These are phyloP conservation scores for Aspergillus pseudonomiae DNA, from an alignment of 2,329 filamentous ascomycete species.

Conservation along the genomic window DNA sequence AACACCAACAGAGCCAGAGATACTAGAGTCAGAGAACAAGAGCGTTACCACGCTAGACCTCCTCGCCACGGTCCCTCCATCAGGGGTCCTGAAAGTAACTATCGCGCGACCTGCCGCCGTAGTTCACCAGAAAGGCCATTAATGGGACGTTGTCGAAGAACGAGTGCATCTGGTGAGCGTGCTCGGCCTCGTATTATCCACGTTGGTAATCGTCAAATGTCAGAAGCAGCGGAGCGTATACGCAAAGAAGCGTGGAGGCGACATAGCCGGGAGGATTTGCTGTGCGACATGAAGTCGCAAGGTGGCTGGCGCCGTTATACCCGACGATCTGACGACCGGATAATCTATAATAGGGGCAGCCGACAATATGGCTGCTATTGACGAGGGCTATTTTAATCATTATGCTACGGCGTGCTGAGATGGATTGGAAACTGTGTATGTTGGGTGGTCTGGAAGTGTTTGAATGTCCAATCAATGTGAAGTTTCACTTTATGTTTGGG, in stretches of 20 bases:
- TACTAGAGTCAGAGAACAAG: slow-evolving; percentile 5
- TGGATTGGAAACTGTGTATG: neutral
- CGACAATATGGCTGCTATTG: neutral
- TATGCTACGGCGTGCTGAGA: neutral
- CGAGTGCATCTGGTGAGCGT: neutral
- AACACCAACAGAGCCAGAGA: slow-evolving; percentile 9
- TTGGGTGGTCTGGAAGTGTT: neutral
- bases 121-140: neutral
- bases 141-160: neutral
- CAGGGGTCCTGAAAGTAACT: neutral
- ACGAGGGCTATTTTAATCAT: neutral
- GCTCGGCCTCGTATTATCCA: slow-evolving; percentile 28
- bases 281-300: slow-evolving; percentile 10
- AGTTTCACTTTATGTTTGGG: neutral
- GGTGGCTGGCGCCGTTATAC: slow-evolving; percentile 9
- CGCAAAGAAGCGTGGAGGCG: slow-evolving; percentile 19
- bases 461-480: neutral
- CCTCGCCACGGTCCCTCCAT: neutral
- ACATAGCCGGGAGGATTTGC: slow-evolving; percentile 13
- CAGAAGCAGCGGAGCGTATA: slow-evolving; percentile 23
- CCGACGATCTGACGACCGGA: slow-evolving; percentile 11
- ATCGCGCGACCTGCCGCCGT: neutral
- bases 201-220: slow-evolving; percentile 27
- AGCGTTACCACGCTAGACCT: slow-evolving; percentile 1
- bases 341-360: neutral